Evolutionary conservation across 2,329 filamentous ascomycete genomes (phyloP), one percentile per base, ranked within the genome.

Genomic region (Exophiala viscosa): DNA sequence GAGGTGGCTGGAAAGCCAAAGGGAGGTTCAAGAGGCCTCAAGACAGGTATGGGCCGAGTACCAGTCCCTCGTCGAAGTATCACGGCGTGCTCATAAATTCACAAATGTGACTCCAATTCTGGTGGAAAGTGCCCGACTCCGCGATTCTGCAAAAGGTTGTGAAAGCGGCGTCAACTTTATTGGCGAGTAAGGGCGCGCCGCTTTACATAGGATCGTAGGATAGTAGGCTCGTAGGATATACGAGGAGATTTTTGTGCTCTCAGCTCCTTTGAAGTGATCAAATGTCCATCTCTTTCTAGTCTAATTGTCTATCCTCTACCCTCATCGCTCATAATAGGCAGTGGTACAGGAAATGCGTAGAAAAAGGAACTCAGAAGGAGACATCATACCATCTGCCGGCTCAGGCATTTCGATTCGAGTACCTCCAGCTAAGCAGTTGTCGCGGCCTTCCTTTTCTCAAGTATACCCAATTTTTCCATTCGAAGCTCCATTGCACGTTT

Each of bases 401-500:
- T 28, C 23, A 28, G 23, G 5, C 23, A 28, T 5, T 7, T 28
- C 23, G 23, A 28, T 7, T 28, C 23, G 1, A 28, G 20, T 23
- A 23, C 3, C 23, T 28, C 23, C 23, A 28, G 23, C 23, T 28
- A 28, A 2, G 23, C 23, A 28, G 38, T 17, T 10, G 38, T 11
- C 14, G 17, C 14, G 23, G 42, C 11, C 23, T 18, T 14, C 14
- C 13, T 55, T 36, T 43, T 57, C 46, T 45, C 44, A 8, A 54
- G 33, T 10, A 60, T 42, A 8, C 60, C 60, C 31, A 62, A 48
- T 14, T 53, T 68, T 57, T 76, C 78, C 61, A 88, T 69, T 49
- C 85, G 74, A 47, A 89, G 78, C 65, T 80, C 81, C 38, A 89
- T 84, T 11, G 86, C 86, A 57, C 85, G 78, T 67, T 90, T 84